Conservation (phyloP, 768 basidiomycete species). For the Lactarius sp. region DNA sequence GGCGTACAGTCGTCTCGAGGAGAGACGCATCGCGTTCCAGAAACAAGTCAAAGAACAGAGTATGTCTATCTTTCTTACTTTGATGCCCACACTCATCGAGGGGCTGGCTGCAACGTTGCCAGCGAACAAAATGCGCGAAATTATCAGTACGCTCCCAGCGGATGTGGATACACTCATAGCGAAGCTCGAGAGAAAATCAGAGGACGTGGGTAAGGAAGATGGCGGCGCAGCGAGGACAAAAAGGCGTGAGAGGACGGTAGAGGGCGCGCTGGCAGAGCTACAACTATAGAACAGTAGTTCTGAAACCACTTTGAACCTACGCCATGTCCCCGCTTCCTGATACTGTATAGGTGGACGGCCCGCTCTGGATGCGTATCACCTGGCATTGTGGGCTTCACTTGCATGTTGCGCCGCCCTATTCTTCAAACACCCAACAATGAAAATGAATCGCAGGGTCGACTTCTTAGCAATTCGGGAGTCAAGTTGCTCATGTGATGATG, state of each 20-base stretch:
- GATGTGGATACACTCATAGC: slow-evolving; percentile 8
- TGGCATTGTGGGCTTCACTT: background rate
- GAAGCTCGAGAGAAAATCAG: slow-evolving; percentile 3
- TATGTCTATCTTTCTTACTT: background rate
- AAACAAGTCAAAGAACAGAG: slow-evolving; percentile 13
- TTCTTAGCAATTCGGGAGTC: too few species aligned
- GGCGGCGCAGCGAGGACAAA: background rate
- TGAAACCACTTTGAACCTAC: background rate
- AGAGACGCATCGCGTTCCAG: background rate
- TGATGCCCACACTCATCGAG: background rate
- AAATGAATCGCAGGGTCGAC: too few species aligned
- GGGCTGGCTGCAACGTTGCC: too few species aligned
- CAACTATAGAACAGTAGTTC: background rate
- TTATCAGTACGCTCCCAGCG: slow-evolving; percentile 2
- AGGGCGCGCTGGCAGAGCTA: slow-evolving; percentile 14
- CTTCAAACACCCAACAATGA: background rate
- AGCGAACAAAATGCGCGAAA: slow-evolving; percentile 20
- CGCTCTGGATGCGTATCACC: background rate
- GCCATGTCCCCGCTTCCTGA: background rate
- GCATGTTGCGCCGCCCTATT: background rate
- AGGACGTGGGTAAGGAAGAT: background rate
- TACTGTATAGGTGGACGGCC: too few species aligned
- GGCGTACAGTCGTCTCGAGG: slow-evolving; percentile 5
- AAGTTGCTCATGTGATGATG: too few species aligned
- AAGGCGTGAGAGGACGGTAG: slow-evolving; percentile 9